These are phyloP conservation scores for Debaryomyces maramus DNA, from an alignment of 805 yeast genomes.

Conservation along the genomic window DNA sequence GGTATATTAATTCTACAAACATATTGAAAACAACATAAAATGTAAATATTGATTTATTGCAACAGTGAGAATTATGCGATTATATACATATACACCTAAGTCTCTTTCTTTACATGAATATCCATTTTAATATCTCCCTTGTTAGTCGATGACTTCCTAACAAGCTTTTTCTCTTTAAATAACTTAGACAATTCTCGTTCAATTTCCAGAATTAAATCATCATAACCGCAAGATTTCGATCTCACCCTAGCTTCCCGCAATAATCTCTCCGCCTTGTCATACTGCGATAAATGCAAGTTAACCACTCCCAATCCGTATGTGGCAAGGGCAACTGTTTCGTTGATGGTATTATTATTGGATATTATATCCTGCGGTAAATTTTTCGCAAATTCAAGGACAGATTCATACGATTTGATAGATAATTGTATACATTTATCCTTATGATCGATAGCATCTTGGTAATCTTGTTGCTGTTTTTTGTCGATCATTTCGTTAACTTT, in stretches of 20 bases:
- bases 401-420: conserved; percentile 34
- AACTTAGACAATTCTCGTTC: conserved; percentile 66
- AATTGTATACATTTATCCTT: conserved; percentile 27
- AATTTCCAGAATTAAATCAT: conserved; percentile 60
- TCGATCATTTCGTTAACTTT: conserved; percentile 19
- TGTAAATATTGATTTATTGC: no score
- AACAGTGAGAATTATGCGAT: no score
- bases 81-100: no score
- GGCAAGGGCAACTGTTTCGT: conserved; percentile 74
- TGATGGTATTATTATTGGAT: conserved; percentile 29
- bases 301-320: conserved; percentile 86
- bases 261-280: conserved; percentile 56
- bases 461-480: conserved; percentile 27
- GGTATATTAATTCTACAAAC: no score
- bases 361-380: conserved; percentile 27
- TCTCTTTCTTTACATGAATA: conserved; percentile 19
- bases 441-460: conserved; percentile 16
- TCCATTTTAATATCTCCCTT: conserved; percentile 24
- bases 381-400: conserved; percentile 35
- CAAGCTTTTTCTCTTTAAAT: conserved; percentile 30
- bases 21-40: no score
- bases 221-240: conserved; percentile 65
- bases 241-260: conserved; percentile 69
- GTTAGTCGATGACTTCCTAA: conserved; percentile 5
- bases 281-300: conserved; percentile 57